Conservation (phyloP, 108 stramenopile genomes). For the Heterococcus sp. region DNA sequence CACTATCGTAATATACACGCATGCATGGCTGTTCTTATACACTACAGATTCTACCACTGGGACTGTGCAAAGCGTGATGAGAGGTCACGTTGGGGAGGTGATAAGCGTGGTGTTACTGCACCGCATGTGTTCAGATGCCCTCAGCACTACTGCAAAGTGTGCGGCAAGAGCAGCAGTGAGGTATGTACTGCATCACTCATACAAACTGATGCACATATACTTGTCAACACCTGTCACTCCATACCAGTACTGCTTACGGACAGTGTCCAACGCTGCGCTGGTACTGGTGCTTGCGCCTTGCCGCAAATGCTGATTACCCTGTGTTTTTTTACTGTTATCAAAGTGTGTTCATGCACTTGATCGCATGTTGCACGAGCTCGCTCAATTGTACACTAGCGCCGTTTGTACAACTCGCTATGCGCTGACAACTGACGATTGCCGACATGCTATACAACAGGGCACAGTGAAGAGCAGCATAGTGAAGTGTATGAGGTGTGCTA, state of each 20-base stretch:
- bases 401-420: no score
- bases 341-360: not conserved
- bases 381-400: no score
- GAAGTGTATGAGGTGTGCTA: conserved; percentile 43
- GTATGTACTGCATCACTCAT: conserved; percentile 6
- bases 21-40: conserved; percentile 15
- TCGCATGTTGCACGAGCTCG: no score
- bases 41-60: conserved; percentile 41
- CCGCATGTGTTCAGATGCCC: conserved; percentile 27
- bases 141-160: conserved; percentile 37
- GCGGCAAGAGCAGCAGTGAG: conserved; percentile 18
- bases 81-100: not conserved
- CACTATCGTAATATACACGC: not conserved
- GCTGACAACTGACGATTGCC: no score
- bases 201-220: not conserved
- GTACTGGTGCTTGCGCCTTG: not conserved
- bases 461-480: not conserved
- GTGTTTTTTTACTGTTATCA: not conserved
- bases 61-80: not conserved
- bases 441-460: no score
- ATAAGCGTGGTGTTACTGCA: not conserved
- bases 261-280: not conserved
- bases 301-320: not conserved
- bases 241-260: not conserved
- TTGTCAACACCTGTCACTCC: not conserved